These are phyloP conservation scores for Clausena lansium DNA, from an alignment of 345 rosid genomes.

Conservation along the genomic window DNA sequence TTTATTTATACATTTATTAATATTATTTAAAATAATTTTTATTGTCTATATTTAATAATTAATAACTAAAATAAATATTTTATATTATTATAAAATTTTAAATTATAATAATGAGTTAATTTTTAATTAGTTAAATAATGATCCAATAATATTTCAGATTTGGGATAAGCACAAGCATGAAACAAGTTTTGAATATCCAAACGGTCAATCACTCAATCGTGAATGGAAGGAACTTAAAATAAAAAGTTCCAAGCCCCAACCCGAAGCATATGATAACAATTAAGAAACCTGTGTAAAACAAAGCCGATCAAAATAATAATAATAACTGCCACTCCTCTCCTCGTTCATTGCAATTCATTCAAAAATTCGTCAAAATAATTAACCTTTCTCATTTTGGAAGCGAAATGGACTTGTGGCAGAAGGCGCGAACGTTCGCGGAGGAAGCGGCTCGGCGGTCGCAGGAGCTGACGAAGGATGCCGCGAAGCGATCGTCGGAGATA, in stretches of 20 bases:
- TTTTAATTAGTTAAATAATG: background rate
- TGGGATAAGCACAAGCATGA: background rate
- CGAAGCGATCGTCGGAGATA: constrained; percentile 44
- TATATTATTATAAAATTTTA: no score
- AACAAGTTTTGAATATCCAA: background rate
- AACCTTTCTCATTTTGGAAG: background rate
- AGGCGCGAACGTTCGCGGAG: constrained; percentile 50
- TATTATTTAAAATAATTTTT: no score
- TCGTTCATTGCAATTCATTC: background rate
- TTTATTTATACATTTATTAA: no score
- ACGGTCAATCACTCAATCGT: no score
- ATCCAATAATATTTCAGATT: background rate
- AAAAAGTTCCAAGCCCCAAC: no score
- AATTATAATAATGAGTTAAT: no score
- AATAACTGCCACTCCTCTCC: background rate
- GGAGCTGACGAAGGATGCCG: constrained; percentile 45
- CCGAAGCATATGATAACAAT: no score
- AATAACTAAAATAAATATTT: no score
- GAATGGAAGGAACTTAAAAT: no score
- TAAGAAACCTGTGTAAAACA: background rate
- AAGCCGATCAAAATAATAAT: background rate
- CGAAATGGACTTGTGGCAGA: constrained; percentile 54
- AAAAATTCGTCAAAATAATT: no score
- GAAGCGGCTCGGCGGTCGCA: constrained; percentile 56
- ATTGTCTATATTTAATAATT: no score